Evolutionary conservation across 1,139 yeast species (phyloP).

Genomic region (Dujonia santamariae): DNA sequence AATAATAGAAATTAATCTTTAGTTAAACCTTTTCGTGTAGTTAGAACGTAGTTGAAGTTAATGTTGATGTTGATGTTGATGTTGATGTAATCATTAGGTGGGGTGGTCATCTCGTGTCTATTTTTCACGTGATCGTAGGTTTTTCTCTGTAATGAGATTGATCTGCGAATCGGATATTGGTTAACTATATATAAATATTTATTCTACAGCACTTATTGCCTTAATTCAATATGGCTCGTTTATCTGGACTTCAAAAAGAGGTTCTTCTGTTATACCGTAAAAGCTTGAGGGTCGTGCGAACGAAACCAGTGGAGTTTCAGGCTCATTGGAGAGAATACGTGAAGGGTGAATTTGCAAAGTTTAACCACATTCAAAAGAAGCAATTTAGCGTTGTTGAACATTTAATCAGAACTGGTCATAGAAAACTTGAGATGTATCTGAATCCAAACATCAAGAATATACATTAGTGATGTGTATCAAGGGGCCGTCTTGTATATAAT

Average conservation of each 20-base stretch:
- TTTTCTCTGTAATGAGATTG: too few species aligned
- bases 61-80: too few species aligned
- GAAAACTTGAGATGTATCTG: constrained; percentile 71
- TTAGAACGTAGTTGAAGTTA: too few species aligned
- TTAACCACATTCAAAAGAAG: constrained; percentile 60
- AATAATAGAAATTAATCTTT: too few species aligned
- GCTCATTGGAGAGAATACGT: constrained; percentile 46
- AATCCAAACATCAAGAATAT: constrained; percentile 66
- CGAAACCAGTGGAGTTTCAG: constrained; percentile 50
- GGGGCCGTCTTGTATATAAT: background rate
- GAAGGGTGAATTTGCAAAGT: constrained; percentile 62
- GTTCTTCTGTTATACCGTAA: constrained; percentile 61
- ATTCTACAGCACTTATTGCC: too few species aligned
- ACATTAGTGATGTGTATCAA: constrained; percentile 20
- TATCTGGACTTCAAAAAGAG: constrained; percentile 63
- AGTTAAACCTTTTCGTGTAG: too few species aligned
- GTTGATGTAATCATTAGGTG: too few species aligned
- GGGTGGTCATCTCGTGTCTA: too few species aligned
- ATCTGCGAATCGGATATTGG: too few species aligned
- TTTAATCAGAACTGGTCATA: constrained; percentile 71
- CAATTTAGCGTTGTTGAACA: constrained; percentile 89
- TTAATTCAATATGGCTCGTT: constrained; percentile 32
- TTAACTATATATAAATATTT: too few species aligned
- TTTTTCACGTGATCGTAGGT: too few species aligned
- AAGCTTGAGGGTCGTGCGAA: constrained; percentile 51